Conservation (phyloP, 805 yeast genomes). For the Zygoascus flipseniorum region DNA sequence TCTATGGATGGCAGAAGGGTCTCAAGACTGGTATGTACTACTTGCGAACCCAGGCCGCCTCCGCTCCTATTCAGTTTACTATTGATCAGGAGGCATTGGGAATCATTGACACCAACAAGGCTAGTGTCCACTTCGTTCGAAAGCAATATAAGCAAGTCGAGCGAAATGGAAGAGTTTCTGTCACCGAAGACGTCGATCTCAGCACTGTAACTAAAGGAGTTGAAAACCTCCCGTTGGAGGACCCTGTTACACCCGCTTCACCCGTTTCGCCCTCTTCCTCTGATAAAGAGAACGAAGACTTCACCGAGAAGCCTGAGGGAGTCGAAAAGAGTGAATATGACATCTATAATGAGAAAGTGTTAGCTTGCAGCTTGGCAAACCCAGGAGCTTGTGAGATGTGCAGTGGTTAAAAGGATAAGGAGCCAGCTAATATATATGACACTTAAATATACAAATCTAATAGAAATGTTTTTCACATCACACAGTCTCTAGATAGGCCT, state of each 20-base stretch:
- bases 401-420: conserved; percentile 55
- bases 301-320: conserved; percentile 21
- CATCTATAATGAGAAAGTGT: conserved; percentile 84
- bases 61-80: conserved; percentile 88
- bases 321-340: conserved; percentile 50
- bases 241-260: conserved; percentile 10
- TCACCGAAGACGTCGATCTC: not conserved
- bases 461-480: not conserved
- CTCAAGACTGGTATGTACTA: conserved; percentile 97
- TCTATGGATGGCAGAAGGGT: conserved; percentile 96
- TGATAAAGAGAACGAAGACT: conserved; percentile 30
- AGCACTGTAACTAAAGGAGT: not conserved
- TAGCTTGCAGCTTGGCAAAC: conserved; percentile 94
- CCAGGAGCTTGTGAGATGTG: conserved; percentile 99
- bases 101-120: conserved; percentile 13
- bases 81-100: conserved; percentile 35
- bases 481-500: not conserved
- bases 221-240: conserved; percentile 7
- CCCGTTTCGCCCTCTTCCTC: not conserved
- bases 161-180: conserved; percentile 7
- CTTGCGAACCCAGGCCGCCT: conserved; percentile 90
- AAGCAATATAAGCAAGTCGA: conserved; percentile 16
- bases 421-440: not conserved
- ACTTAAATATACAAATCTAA: not conserved
- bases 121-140: conserved; percentile 11